A percentile compares a stretch with the other conserved stretches of the same genome.
phyloP scores from a whole-genome alignment of 2,329 filamentous ascomycete genomes.

The Xylaria sp. region DNA sequence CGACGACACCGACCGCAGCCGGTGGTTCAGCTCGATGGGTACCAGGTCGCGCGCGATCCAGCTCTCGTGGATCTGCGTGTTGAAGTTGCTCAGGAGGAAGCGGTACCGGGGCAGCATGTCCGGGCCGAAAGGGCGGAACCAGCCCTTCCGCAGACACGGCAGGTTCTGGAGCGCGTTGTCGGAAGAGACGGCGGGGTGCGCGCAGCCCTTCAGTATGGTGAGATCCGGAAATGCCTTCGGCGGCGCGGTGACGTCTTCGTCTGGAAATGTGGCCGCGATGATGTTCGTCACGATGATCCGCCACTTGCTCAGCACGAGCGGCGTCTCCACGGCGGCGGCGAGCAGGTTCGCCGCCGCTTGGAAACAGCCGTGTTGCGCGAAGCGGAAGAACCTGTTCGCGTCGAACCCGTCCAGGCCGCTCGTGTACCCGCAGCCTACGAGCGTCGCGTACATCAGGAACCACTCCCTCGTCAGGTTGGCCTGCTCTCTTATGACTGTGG shows the following conservation, averaged over 20 bases:
- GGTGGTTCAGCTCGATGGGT: slow-evolving; percentile 41
- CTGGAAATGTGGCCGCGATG: slow-evolving; percentile 30
- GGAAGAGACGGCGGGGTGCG: slow-evolving; percentile 34
- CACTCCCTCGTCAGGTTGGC: slow-evolving; percentile 36
- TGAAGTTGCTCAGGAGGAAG: slow-evolving; percentile 41
- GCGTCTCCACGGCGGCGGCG: slow-evolving; percentile 26
- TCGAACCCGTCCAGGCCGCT: slow-evolving; percentile 40
- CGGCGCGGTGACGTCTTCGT: slow-evolving; percentile 26
- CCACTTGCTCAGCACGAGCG: slow-evolving; percentile 39
- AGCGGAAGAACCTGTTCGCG: slow-evolving; percentile 32
- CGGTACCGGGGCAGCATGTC: slow-evolving; percentile 35
- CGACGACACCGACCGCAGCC: slow-evolving; percentile 28
- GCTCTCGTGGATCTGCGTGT: slow-evolving; percentile 36
- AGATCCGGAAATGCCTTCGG: slow-evolving; percentile 34
- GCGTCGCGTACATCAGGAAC: slow-evolving; percentile 43
- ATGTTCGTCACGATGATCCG: slow-evolving; percentile 38
- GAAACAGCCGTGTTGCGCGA: slow-evolving; percentile 39
- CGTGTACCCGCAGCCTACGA: slow-evolving; percentile 45
- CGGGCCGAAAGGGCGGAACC: slow-evolving; percentile 41
- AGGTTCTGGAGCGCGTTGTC: slow-evolving; percentile 34
- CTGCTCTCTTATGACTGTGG: slow-evolving; percentile 31
- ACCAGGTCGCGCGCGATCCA: slow-evolving; percentile 42
- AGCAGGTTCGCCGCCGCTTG: slow-evolving; percentile 37
- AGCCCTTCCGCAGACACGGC: slow-evolving; percentile 33
- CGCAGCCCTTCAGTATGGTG: slow-evolving; percentile 27